Evolutionary conservation across 2,329 filamentous ascomycete genomes (phyloP).

Genomic region (Pestalotiopsis sp.): DNA sequence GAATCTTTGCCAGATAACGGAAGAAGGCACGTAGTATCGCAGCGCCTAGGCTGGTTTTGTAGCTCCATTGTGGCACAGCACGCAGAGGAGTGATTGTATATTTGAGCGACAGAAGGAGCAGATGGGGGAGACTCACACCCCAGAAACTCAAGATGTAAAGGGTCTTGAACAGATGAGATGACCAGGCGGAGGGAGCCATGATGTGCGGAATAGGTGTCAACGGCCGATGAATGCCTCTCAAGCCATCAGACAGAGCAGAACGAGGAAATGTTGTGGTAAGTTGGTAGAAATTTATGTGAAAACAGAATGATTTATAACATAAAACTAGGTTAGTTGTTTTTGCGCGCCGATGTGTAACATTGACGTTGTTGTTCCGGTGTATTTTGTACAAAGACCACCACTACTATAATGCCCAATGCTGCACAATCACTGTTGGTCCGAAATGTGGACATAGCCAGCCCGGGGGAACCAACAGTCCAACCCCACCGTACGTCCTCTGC

Average conservation of each 20-base stretch:
- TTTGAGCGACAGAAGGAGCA: slow-evolving; percentile 15
- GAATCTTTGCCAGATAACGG: slow-evolving; percentile 11
- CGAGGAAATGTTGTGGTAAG: no score
- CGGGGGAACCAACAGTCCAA: no score
- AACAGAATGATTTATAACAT: no score
- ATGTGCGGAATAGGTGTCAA: neutral
- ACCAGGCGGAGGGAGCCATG: slow-evolving; percentile 13
- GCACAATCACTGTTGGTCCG: no score
- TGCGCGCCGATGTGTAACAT: no score
- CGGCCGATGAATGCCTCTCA: no score
- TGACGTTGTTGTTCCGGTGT: no score
- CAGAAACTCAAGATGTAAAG: slow-evolving; percentile 12
- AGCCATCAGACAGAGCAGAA: no score
- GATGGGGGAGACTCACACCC: neutral
- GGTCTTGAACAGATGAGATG: slow-evolving; percentile 14
- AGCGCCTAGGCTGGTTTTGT: slow-evolving; percentile 11
- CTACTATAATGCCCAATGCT: neutral
- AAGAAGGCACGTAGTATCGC: slow-evolving; percentile 15
- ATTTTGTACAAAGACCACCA: neutral
- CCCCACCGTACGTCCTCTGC: no score
- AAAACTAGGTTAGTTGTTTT: no score
- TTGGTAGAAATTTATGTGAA: no score
- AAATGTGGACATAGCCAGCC: no score
- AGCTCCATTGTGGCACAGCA: slow-evolving; percentile 18
- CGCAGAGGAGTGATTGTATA: slow-evolving; percentile 16